Percentiles rank a stretch among this genome's conserved stretches.
Evolutionary conservation across 1,284 basidiomycete genomes (phyloP).

Genomic region (Tausonia pullulans): DNA sequence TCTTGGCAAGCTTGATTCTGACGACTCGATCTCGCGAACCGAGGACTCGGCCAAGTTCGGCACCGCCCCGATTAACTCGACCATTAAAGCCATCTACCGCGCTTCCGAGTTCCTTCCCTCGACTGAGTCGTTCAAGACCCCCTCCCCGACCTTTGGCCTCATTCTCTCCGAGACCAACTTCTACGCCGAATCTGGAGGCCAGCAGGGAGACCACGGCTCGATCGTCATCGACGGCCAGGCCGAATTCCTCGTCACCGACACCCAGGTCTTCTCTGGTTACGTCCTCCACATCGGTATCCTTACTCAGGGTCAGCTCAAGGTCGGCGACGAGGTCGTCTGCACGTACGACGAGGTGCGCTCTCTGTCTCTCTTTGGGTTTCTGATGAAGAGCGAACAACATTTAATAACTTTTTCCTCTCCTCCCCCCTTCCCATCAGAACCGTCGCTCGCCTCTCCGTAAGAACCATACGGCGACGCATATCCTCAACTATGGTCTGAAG

Average conservation of each 20-base stretch:
- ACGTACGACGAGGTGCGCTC: slow-evolving; percentile 59
- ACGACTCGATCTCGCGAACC: slow-evolving; percentile 74
- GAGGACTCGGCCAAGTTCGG: slow-evolving; percentile 86
- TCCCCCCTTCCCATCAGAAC: slow-evolving; percentile 41
- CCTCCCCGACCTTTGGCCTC: slow-evolving; percentile 62
- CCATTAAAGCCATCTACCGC: slow-evolving; percentile 77
- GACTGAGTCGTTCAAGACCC: slow-evolving; percentile 46
- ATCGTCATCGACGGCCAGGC: slow-evolving; percentile 84
- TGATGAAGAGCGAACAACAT: too few relatives aligned
- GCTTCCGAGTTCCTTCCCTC: slow-evolving; percentile 63
- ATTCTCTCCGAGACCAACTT: slow-evolving; percentile 92
- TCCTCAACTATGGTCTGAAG: slow-evolving; percentile 86
- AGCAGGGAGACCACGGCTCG: slow-evolving; percentile 92
- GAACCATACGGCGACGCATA: slow-evolving; percentile 98
- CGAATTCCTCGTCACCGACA: slow-evolving; percentile 88
- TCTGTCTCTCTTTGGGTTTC: background rate
- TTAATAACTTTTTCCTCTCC: background rate
- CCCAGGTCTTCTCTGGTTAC: slow-evolving; percentile 76
- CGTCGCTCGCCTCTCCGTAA: slow-evolving; percentile 91
- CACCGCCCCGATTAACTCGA: slow-evolving; percentile 61
- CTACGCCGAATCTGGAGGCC: slow-evolving; percentile 94
- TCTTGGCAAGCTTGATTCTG: slow-evolving; percentile 73
- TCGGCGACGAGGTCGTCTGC: slow-evolving; percentile 58
- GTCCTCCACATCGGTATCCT: slow-evolving; percentile 80
- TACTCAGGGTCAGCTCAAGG: slow-evolving; percentile 58